Evolutionary conservation across 495 filamentous ascomycete species (phyloP), one percentile per base, ranked within the genome.

Genomic region (Hypoxylon perforatum): DNA sequence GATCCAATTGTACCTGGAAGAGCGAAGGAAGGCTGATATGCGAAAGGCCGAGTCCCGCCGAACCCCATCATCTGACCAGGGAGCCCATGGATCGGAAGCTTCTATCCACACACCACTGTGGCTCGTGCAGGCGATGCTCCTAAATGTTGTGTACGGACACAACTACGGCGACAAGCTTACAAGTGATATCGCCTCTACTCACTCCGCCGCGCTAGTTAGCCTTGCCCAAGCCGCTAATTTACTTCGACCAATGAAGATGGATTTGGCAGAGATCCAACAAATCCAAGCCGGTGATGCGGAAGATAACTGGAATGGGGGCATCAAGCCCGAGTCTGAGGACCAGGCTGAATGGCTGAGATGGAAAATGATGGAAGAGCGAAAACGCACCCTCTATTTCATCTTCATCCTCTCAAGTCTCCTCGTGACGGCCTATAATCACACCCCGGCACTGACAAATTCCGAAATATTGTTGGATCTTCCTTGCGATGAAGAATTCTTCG

Each of bases 51-150:
- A 92, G 61, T 89, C 87, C 65, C 88, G 90, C 22, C 85, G 85
- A 67, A 76, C 85, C 19, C 75, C 82, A 18, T 61, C 80, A 52
- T 80, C 82, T 49, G 80, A 82, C 61, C 77, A 80, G 9, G 76
- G 76, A 66, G 75, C 76, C 58, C 78, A 82, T 49, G 78, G 83
- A 33, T 82, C 85, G 57, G 91, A 94, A 58, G 86, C 85, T 66
- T 84, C 88, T 1, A 82, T 89, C 42, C 90, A 95, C 66, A 97
- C 93, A 11, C 95, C 95, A 1, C 82, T 97, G 49, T 97, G 95
- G 95, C 84, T 99, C 23, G 92, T 99, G n/a, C 95, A 99, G 72
- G 94, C 95, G 0, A 97, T 99, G 95, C 84, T 99, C 25, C 83
- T 99, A 39, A 97, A 97, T 77, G 91, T 98, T 33, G 90, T 98